Evolutionary conservation across 2,329 filamentous ascomycete genomes (phyloP).

Genomic region (Rutstroemia sp.): DNA sequence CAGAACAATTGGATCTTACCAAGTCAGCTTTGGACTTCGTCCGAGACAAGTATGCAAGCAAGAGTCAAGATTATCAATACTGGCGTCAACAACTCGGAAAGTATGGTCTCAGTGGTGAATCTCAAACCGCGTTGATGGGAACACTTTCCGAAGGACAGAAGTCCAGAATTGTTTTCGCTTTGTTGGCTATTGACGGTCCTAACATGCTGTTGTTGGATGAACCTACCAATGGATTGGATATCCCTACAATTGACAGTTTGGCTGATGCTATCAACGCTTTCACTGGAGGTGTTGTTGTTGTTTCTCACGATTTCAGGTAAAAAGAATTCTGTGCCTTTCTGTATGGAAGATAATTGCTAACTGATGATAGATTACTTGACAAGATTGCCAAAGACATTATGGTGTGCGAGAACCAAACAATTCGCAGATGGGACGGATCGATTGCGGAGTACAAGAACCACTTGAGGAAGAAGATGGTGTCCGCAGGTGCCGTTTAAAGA

Average conservation of each 20-base stretch:
- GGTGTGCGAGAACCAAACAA: slow-evolving; percentile 97
- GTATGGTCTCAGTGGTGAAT: slow-evolving; percentile 87
- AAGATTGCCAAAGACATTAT: slow-evolving; percentile 99
- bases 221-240: slow-evolving; percentile 98
- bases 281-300: slow-evolving; percentile 92
- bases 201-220: slow-evolving; percentile 99
- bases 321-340: slow-evolving; percentile 24
- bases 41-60: slow-evolving; percentile 82
- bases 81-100: slow-evolving; percentile 96
- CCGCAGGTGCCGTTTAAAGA: slow-evolving; percentile 71
- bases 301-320: slow-evolving; percentile 98
- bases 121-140: slow-evolving; percentile 95
- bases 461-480: slow-evolving; percentile 98
- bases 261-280: slow-evolving; percentile 95
- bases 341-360: slow-evolving; percentile 28
- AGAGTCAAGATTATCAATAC: slow-evolving; percentile 97
- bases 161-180: slow-evolving; percentile 94
- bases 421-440: slow-evolving; percentile 77
- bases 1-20: slow-evolving; percentile 95
- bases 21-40: slow-evolving; percentile 98
- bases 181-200: slow-evolving; percentile 88
- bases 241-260: slow-evolving; percentile 94
- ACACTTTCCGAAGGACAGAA: slow-evolving; percentile 97
- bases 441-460: slow-evolving; percentile 98
- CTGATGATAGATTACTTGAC: slow-evolving; percentile 70